These are phyloP conservation scores for Colletotrichum sp. DNA, from an alignment of 2,329 filamentous ascomycete species.

Conservation along the genomic window DNA sequence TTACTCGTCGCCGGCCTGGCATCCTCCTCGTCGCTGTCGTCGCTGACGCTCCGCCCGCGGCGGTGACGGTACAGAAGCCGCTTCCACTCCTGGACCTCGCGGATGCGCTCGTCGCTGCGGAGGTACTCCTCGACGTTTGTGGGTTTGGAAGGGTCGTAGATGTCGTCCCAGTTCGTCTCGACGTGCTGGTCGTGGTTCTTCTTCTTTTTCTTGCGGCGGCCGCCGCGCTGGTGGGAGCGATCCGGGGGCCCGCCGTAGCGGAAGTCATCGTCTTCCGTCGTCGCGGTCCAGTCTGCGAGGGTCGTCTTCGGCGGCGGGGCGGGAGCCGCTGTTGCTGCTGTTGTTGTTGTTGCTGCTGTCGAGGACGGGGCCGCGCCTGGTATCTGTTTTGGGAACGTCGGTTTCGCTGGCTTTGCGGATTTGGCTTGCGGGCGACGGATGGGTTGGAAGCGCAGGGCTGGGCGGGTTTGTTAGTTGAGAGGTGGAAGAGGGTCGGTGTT, in stretches of 20 bases:
- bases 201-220: constrained; percentile 79
- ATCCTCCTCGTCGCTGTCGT: constrained; percentile 46
- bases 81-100: constrained; percentile 86
- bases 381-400: constrained; percentile 55
- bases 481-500: neutral
- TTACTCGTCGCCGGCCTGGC: constrained; percentile 27
- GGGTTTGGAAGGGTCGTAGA: constrained; percentile 84
- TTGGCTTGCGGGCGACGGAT: constrained; percentile 76
- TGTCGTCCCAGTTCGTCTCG: constrained; percentile 86
- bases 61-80: constrained; percentile 77
- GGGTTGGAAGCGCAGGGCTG: constrained; percentile 83
- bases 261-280: constrained; percentile 81
- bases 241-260: constrained; percentile 56
- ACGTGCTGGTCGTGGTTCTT: constrained; percentile 60
- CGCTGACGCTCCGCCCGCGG: constrained; percentile 45
- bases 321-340: constrained; percentile 32
- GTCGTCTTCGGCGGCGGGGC: constrained; percentile 64
- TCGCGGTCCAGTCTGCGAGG: constrained; percentile 80
- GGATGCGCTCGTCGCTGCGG: constrained; percentile 81
- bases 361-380: constrained; percentile 26
- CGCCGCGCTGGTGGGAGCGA: constrained; percentile 76
- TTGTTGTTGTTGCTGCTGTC: constrained; percentile 28
- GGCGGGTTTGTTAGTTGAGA: neutral
- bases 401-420: constrained; percentile 65
- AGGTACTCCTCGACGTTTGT: constrained; percentile 87